Percentiles rank a stretch among this genome's conserved stretches.
These are phyloP conservation scores for Ophiostoma sp. DNA, from an alignment of 2,329 filamentous ascomycete genomes.

Conservation along the genomic window DNA sequence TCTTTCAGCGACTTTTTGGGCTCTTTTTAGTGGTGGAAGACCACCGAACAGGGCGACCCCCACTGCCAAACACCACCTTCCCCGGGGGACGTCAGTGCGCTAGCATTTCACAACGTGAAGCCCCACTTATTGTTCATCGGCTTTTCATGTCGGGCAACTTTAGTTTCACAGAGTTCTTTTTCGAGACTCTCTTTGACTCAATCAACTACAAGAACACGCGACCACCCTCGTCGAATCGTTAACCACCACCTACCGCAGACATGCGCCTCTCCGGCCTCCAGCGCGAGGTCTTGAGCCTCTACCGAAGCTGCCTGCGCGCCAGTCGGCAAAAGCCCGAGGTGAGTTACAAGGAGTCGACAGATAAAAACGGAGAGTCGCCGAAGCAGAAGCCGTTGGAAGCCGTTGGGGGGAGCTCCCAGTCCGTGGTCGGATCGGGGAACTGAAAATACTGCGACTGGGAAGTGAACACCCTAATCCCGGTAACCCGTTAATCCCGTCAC, in stretches of 20 bases:
- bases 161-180: not conserved
- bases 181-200: not conserved
- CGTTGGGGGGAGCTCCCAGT: not conserved
- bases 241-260: not conserved
- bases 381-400: not conserved
- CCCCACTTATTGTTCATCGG: not conserved
- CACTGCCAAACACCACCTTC: not conserved
- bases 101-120: not conserved
- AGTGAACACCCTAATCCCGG: not conserved
- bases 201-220: not conserved
- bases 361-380: not conserved
- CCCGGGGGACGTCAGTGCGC: not conserved
- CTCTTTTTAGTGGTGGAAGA: not conserved
- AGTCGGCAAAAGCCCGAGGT: conserved; percentile 78
- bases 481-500: not conserved
- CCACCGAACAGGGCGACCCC: not conserved
- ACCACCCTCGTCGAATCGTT: not conserved
- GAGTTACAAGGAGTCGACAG: conserved; percentile 26
- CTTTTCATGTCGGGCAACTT: not conserved
- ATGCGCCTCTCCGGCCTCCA: conserved; percentile 81
- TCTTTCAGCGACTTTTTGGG: not conserved
- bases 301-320: conserved; percentile 81
- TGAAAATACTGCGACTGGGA: not conserved
- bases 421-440: not conserved
- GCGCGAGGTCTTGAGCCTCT: conserved; percentile 80